Conservation (phyloP, 441 rosid species). For the Pelargonium cotyledonis region DNA sequence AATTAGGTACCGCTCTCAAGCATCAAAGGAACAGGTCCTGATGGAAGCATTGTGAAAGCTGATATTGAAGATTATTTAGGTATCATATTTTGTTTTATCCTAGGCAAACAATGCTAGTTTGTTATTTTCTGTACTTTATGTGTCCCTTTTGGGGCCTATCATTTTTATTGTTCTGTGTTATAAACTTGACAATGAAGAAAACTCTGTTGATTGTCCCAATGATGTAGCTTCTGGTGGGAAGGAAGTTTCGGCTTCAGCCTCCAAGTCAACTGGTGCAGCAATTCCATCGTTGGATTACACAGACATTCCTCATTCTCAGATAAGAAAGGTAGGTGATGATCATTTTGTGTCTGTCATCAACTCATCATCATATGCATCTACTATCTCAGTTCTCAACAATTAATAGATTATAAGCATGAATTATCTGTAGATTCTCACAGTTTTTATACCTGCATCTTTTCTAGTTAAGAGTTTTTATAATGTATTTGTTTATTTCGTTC, state of each 20-base stretch:
- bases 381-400: neutral
- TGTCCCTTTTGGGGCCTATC: neutral
- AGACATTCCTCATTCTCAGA: conserved; percentile 85
- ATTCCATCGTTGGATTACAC: conserved; percentile 61
- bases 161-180: neutral
- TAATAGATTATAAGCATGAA: neutral
- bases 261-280: conserved; percentile 37
- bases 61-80: conserved; percentile 90
- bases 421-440: no score
- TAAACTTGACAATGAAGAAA: neutral
- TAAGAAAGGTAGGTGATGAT: conserved; percentile 55
- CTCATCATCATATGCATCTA: neutral
- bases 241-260: conserved; percentile 48
- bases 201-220: conserved; percentile 15
- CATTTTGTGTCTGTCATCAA: neutral
- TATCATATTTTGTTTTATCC: conserved; percentile 24
- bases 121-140: conserved; percentile 4
- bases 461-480: neutral
- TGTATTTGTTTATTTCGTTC: no score
- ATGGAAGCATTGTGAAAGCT: conserved; percentile 77
- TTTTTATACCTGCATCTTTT: neutral
- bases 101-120: conserved; percentile 9
- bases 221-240: conserved; percentile 63
- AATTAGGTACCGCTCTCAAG: conserved; percentile 67
- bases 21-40: conserved; percentile 90